Percentiles rank a stretch among this genome's conserved stretches.
Evolutionary conservation across 306 rosid species (phyloP).

Genomic region (Elaeagnus macrophylla): DNA sequence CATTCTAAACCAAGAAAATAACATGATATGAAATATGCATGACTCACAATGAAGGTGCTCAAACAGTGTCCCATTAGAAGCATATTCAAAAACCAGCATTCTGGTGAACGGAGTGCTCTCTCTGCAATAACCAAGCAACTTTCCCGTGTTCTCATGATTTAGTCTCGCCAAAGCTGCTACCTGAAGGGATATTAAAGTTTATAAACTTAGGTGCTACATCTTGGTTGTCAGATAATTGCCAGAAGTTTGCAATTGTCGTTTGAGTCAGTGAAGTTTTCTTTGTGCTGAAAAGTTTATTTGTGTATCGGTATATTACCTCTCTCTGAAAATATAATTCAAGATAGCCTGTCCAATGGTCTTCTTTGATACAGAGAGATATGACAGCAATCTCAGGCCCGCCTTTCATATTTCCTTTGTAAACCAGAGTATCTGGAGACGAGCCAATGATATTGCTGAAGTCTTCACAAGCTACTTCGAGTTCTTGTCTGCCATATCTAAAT

Average conservation of each 20-base stretch:
- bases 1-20: slow-evolving; percentile 4
- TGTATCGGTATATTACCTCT: slow-evolving; percentile 42
- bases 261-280: slow-evolving; percentile 14
- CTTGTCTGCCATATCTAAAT: slow-evolving; percentile 68
- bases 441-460: slow-evolving; percentile 98
- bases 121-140: slow-evolving; percentile 79
- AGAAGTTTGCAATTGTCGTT: background rate
- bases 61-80: slow-evolving; percentile 83
- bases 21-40: slow-evolving; percentile 8
- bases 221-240: background rate
- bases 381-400: slow-evolving; percentile 96
- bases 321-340: slow-evolving; percentile 85
- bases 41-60: slow-evolving; percentile 88
- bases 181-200: slow-evolving; percentile 29
- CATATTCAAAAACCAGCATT: slow-evolving; percentile 92
- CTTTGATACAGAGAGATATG: slow-evolving; percentile 78
- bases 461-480: slow-evolving; percentile 96
- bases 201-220: slow-evolving; percentile 4
- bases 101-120: slow-evolving; percentile 84
- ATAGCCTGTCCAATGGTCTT: slow-evolving; percentile 88
- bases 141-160: slow-evolving; percentile 69
- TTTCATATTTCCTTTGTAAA: slow-evolving; percentile 87
- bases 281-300: background rate
- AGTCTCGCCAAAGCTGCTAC: slow-evolving; percentile 85
- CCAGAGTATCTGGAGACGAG: slow-evolving; percentile 90